These are phyloP conservation scores for Daldinia grandis DNA, from an alignment of 495 filamentous ascomycete genomes.

Conservation along the genomic window DNA sequence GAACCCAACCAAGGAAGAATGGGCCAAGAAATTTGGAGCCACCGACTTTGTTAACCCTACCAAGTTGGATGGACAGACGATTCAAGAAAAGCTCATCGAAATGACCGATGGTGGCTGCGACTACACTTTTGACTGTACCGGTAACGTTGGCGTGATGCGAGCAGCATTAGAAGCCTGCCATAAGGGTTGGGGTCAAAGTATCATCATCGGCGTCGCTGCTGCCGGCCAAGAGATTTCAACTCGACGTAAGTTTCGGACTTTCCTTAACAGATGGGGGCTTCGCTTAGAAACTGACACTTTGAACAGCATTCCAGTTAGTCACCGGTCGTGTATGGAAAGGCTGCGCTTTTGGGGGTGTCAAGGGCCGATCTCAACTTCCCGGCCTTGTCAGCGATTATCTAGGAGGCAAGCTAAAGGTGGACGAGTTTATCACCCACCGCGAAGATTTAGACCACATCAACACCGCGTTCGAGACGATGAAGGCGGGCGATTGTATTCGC, in stretches of 20 bases:
- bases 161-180: conserved; percentile 97
- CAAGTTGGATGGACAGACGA: conserved; percentile 75
- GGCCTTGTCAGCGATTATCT: conserved; percentile 91
- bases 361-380: conserved; percentile 92
- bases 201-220: conserved; percentile 96
- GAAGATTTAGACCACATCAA: conserved; percentile 84
- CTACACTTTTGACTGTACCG: conserved; percentile 99
- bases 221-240: conserved; percentile 97
- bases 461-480: conserved; percentile 91
- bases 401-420: conserved; percentile 90
- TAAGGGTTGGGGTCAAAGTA: conserved; percentile 98
- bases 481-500: conserved; percentile 92
- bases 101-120: conserved; percentile 99
- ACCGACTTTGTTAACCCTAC: conserved; percentile 97
- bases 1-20: conserved; percentile 90
- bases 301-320: conserved; percentile 93
- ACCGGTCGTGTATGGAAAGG: conserved; percentile 98
- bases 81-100: conserved; percentile 91
- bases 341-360: conserved; percentile 97
- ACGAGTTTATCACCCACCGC: conserved; percentile 99
- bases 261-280: background rate
- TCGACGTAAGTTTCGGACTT: conserved; percentile 73
- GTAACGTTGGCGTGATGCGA: conserved; percentile 95
- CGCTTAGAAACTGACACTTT: conserved; percentile 34
- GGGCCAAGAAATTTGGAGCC: conserved; percentile 92